Conservation (phyloP, 108 stramenopile species). For the Fistulifera solaris region DNA sequence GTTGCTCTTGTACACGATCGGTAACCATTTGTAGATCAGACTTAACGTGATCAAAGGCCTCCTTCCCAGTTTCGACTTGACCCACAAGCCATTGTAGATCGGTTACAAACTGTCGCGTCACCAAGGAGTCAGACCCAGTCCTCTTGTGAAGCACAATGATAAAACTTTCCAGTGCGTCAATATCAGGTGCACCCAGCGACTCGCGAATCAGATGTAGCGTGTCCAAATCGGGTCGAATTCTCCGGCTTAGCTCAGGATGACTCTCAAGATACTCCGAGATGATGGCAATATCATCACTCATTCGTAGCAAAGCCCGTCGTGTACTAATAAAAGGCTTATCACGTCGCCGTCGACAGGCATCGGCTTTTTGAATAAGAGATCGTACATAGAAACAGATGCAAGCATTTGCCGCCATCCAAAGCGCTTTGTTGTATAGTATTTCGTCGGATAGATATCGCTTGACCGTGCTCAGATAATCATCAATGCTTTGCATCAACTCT, state of each 20-base stretch:
- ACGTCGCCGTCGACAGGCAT: constrained; percentile 15
- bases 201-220: constrained; percentile 45
- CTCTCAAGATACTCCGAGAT: constrained; percentile 56
- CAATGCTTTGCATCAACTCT: constrained; percentile 40
- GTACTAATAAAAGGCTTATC: constrained; percentile 35
- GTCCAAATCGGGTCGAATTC: constrained; percentile 56
- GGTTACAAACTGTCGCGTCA: constrained; percentile 30
- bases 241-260: constrained; percentile 41
- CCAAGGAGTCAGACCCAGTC: constrained; percentile 23
- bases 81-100: constrained; percentile 29
- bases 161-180: constrained; percentile 46
- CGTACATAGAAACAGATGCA: constrained; percentile 71
- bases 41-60: constrained; percentile 10
- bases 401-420: constrained; percentile 49
- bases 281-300: constrained; percentile 59
- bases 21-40: constrained; percentile 21
- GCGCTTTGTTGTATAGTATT: constrained; percentile 61
- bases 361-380: constrained; percentile 53
- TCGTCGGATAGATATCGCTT: constrained; percentile 41
- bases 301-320: constrained; percentile 43
- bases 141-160: constrained; percentile 68
- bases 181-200: constrained; percentile 36
- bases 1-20: constrained; percentile 8
- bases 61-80: constrained; percentile 5
- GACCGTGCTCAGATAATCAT: constrained; percentile 52